phyloP scores from a whole-genome alignment of 345 rosid species.

The Euphorbia pulcherrima region DNA sequence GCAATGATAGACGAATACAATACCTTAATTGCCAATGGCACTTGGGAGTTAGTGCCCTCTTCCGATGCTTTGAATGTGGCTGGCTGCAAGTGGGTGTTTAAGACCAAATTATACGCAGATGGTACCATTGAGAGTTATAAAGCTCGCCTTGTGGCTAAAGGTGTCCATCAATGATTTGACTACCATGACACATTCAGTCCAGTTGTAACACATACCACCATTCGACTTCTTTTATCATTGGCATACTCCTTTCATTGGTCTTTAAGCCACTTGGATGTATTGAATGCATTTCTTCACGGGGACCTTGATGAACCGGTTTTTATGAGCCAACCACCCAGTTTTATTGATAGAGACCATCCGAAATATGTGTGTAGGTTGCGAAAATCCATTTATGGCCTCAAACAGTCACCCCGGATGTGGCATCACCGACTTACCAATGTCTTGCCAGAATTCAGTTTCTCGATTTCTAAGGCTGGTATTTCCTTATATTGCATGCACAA shows the following conservation, averaged over 20 bases:
- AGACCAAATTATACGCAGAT: not conserved
- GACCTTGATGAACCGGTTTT: not conserved
- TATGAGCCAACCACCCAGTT: not conserved
- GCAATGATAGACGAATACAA: not conserved
- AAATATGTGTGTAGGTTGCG: not conserved
- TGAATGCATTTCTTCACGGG: not conserved
- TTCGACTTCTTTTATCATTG: not conserved
- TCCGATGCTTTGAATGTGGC: not conserved
- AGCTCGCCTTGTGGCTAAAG: not conserved
- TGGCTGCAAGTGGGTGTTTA: not conserved
- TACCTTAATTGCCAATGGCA: not conserved
- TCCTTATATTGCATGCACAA: not conserved
- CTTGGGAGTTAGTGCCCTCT: not conserved
- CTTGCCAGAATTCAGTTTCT: no score
- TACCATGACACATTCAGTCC: not conserved
- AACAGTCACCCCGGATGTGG: not conserved
- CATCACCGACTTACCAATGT: no score
- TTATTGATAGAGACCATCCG: fast-evolving
- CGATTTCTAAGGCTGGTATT: not conserved
- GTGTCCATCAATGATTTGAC: not conserved
- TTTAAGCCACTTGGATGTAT: not conserved
- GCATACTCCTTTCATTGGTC: not conserved
- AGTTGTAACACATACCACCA: not conserved
- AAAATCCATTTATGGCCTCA: not conserved
- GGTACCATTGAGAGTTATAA: not conserved